Evolutionary conservation across 257 asterid species (phyloP).

Genomic region (Verbena officinalis): DNA sequence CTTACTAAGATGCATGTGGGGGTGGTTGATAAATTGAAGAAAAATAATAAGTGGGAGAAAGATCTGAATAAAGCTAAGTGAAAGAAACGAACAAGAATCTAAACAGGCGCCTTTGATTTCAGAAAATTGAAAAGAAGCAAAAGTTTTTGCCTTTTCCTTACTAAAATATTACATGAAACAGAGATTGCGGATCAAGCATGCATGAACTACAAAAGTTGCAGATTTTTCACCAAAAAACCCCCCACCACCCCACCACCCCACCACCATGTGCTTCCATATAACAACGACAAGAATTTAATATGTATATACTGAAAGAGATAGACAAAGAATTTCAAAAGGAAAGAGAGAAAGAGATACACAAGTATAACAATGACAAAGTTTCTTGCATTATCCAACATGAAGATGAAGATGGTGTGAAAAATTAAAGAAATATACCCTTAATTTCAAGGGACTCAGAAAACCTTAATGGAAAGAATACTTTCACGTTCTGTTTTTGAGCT

Average conservation of each 20-base stretch:
- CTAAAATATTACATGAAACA: slow-evolving; percentile 29
- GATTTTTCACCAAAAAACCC: slow-evolving; percentile 22
- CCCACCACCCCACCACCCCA: slow-evolving; percentile 15
- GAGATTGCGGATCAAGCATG: slow-evolving; percentile 43
- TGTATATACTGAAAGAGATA: no score
- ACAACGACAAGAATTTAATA: not conserved
- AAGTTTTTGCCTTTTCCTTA: slow-evolving; percentile 32
- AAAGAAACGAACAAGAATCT: slow-evolving; percentile 28
- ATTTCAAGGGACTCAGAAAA: no score
- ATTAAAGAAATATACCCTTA: no score
- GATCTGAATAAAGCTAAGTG: slow-evolving; percentile 23
- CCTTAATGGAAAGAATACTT: no score
- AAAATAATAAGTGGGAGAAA: slow-evolving; percentile 10
- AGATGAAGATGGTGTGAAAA: slow-evolving; percentile 31
- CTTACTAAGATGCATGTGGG: slow-evolving; percentile 42
- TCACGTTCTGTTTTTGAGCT: no score
- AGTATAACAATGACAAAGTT: no score
- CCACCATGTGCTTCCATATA: slow-evolving; percentile 40
- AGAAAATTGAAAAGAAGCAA: slow-evolving; percentile 35
- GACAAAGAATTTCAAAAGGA: no score
- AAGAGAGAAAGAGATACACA: no score
- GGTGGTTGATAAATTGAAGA: slow-evolving; percentile 39
- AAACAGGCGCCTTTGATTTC: slow-evolving; percentile 35
- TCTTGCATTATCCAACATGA: slow-evolving; percentile 18
- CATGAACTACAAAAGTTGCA: slow-evolving; percentile 21